Base-by-base conservation (phyloP, 208 protist species). In the Trypanosoma cruzi region DNA sequence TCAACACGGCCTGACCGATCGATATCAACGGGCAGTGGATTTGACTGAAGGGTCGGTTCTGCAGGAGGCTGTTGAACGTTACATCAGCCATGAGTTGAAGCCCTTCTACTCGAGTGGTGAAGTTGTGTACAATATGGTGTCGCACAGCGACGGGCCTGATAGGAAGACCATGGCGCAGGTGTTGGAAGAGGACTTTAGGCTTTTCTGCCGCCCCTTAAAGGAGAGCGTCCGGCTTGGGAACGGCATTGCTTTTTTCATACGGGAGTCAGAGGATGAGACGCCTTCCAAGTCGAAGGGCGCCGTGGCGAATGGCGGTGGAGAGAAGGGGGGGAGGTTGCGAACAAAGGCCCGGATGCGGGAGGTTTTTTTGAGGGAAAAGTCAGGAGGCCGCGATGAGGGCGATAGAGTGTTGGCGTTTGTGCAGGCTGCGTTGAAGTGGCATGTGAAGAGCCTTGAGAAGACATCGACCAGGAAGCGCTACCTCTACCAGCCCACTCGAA, bases 21-120 rank as follows among this genome's bases (percentile, higher is more conserved):
- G 46, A 52, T 76, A 76, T 49, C 50, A 68, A 11, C 62, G 49
- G 42, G 56, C 55, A 37, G 16, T 79, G 68, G 55, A 73, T 78
- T 42, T 69, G 62, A 73, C 77, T 60, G 69, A 87, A 78, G 69
- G 64, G 2, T 61, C 63, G 26, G 73, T 91, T 10, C 75, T 96
- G 36, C 82, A 77, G 57, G 75, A 89, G 40, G 83, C 84, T 4
- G 40, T 96, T 22, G 78, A 83, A 24, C 80, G 85, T 53, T 96
- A 94, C 65, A 28, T 93, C 10, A 63, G 55, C 4, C 44, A 69
- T 4, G 53, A 79, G 16, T 63, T 88, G 5, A 82, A 84, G 61
- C 77, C 77, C 34, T 68, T 78, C 10, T 89, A 82, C 64, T 62
- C 77, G 5, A 79, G 71, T 31, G 78, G 81, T 7, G 84, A 74